Percentiles rank a stretch among this genome's conserved stretches.
These are phyloP conservation scores for Fusarium pilosicola DNA, from an alignment of 2,329 filamentous ascomycete genomes.

Conservation along the genomic window DNA sequence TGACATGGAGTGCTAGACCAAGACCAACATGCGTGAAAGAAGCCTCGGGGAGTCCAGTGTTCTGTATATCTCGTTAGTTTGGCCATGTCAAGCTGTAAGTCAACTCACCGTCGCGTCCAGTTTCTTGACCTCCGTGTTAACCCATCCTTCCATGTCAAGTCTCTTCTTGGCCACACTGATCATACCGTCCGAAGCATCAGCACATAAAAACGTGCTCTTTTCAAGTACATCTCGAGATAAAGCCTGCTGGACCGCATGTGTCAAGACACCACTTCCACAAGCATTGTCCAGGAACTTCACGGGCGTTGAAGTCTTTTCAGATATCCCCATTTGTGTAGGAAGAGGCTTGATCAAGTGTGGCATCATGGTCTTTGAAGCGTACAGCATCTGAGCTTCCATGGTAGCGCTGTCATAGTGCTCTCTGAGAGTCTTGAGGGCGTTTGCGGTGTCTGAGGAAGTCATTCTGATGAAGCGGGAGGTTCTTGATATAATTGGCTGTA, in stretches of 20 bases:
- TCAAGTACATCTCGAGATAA: conserved; percentile 52
- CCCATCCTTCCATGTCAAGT: conserved; percentile 56
- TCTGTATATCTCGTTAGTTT: conserved; percentile 39
- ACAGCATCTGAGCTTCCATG: conserved; percentile 30
- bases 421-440: conserved; percentile 22
- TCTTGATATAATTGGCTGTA: background rate
- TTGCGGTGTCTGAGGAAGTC: background rate
- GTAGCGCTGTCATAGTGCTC: conserved; percentile 24
- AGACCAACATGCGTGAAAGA: conserved; percentile 58
- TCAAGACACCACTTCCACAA: conserved; percentile 63
- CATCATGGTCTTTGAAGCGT: conserved; percentile 34
- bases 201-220: conserved; percentile 59
- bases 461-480: conserved; percentile 2
- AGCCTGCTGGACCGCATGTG: conserved; percentile 54
- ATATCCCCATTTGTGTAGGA: conserved; percentile 42
- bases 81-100: fast-evolving
- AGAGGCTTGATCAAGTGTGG: conserved; percentile 33
- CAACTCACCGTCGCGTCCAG: conserved; percentile 59
- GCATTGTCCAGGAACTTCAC: conserved; percentile 61
- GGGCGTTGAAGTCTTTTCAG: conserved; percentile 36
- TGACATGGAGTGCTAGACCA: conserved; percentile 59
- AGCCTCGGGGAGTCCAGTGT: conserved; percentile 52
- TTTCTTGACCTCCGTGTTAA: conserved; percentile 54
- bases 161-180: conserved; percentile 54
- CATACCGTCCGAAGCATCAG: conserved; percentile 57